Percentiles rank a stretch among this genome's conserved stretches.
phyloP scores from a whole-genome alignment of 1,284 basidiomycete genomes.

The Rugosomyces carneus region DNA sequence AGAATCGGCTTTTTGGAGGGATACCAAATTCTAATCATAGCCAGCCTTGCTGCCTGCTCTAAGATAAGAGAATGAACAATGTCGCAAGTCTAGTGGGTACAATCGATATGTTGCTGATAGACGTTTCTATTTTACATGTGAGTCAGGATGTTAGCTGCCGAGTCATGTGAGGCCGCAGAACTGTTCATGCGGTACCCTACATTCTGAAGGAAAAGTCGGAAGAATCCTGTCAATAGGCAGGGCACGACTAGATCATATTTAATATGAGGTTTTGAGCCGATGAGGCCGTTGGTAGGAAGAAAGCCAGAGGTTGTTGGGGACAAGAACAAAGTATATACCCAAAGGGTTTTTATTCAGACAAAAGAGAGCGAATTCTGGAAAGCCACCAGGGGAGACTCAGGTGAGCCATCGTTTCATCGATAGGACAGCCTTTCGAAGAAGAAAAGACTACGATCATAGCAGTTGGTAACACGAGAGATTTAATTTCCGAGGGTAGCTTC shows the following conservation, averaged over 20 bases:
- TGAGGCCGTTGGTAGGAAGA: constrained; percentile 11
- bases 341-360: not conserved
- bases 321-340: not conserved
- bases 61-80: constrained; percentile 2
- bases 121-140: not conserved
- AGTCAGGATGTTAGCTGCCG: constrained; percentile 2
- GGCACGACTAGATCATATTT: not conserved
- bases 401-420: constrained; percentile 11
- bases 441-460: constrained; percentile 6
- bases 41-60: not conserved
- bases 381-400: not conserved
- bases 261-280: not conserved
- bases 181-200: not conserved
- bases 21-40: no score
- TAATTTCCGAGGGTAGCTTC: constrained; percentile 21
- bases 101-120: not conserved
- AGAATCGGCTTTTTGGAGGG: no score
- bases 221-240: constrained; percentile 9
- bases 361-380: not conserved
- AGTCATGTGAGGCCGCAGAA: constrained; percentile 9
- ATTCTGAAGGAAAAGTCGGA: constrained; percentile 1
- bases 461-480: constrained; percentile 20
- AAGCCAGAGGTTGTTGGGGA: not conserved
- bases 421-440: constrained; percentile 5
- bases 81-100: constrained; percentile 1